Percentiles rank a stretch among this genome's conserved stretches.
Evolutionary conservation across 2,329 filamentous ascomycete genomes (phyloP).

Genomic region (Colletotrichum noveboracense): DNA sequence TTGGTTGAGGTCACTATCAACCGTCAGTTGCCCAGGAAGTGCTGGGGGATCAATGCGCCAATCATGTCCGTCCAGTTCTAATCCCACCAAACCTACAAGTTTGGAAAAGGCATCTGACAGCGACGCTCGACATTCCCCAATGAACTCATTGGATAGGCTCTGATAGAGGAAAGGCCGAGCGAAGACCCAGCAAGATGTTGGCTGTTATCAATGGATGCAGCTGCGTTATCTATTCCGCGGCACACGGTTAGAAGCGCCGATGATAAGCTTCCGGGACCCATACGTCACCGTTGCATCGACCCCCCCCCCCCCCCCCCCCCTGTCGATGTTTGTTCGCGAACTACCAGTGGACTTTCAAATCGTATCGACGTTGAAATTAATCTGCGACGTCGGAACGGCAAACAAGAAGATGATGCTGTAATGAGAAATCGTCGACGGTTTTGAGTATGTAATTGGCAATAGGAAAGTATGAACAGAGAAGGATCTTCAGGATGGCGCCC

Average conservation of each 20-base stretch:
- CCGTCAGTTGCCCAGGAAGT: fast-evolving
- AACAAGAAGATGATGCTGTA: not conserved
- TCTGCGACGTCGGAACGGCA: not conserved
- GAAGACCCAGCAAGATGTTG: not conserved
- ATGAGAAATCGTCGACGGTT: not conserved
- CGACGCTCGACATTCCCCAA: not conserved
- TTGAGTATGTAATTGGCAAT: not conserved
- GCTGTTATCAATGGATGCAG: not conserved
- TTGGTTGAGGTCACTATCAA: not conserved
- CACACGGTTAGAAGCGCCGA: not conserved
- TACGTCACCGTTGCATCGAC: not conserved
- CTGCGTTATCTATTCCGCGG: not conserved
- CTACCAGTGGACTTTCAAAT: not conserved
- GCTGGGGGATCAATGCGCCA: not conserved
- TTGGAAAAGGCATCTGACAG: not conserved
- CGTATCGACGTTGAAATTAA: not conserved
- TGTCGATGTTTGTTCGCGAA: not conserved
- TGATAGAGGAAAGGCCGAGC: not conserved
- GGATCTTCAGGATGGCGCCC: not conserved
- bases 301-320: not conserved
- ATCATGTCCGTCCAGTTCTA: not conserved
- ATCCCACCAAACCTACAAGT: not conserved
- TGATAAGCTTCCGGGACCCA: not conserved
- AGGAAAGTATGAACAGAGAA: not conserved
- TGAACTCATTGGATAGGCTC: not conserved